Conservation (phyloP, 164 flowering plant species). For the Chloranthus sessilifolius region DNA sequence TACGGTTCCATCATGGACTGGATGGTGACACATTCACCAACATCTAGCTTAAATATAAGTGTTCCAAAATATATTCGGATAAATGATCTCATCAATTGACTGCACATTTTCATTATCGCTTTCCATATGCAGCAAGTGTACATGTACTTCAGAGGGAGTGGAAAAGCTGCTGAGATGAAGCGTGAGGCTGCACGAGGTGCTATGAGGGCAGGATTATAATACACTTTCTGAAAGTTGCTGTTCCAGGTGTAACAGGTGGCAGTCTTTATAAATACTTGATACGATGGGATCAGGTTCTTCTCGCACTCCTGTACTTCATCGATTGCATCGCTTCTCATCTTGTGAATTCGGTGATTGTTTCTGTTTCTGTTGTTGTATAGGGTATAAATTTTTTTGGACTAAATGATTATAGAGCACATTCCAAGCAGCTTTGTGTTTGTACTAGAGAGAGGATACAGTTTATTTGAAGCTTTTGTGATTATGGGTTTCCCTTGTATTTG, state of each 20-base stretch:
- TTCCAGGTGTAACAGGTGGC: neutral
- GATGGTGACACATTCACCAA: too few species aligned
- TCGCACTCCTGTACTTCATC: too few species aligned
- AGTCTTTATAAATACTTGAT: slow-evolving; percentile 11
- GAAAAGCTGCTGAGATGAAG: slow-evolving; percentile 75
- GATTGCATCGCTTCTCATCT: too few species aligned
- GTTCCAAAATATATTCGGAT: too few species aligned
- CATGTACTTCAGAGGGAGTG: slow-evolving; percentile 90
- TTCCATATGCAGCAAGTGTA: slow-evolving; percentile 73
- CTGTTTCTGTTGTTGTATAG: neutral
- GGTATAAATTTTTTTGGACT: slow-evolving; percentile 3
- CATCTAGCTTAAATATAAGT: too few species aligned
- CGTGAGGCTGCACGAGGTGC: slow-evolving; percentile 71
- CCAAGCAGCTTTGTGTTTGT: slow-evolving; percentile 4
- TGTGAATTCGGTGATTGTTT: neutral
- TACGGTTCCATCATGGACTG: too few species aligned
- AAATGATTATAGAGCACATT: neutral
- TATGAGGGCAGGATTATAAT: slow-evolving; percentile 49
- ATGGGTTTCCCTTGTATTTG: too few species aligned
- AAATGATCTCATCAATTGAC: too few species aligned
- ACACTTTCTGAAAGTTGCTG: neutral
- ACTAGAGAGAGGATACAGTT: neutral
- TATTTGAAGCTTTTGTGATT: too few species aligned
- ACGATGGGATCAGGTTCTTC: too few species aligned
- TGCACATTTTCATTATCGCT: too few species aligned